A percentile compares a stretch with the other conserved stretches of the same genome.
Evolutionary conservation across 345 rosid species (phyloP).

Genomic region (Ceriops tagal): DNA sequence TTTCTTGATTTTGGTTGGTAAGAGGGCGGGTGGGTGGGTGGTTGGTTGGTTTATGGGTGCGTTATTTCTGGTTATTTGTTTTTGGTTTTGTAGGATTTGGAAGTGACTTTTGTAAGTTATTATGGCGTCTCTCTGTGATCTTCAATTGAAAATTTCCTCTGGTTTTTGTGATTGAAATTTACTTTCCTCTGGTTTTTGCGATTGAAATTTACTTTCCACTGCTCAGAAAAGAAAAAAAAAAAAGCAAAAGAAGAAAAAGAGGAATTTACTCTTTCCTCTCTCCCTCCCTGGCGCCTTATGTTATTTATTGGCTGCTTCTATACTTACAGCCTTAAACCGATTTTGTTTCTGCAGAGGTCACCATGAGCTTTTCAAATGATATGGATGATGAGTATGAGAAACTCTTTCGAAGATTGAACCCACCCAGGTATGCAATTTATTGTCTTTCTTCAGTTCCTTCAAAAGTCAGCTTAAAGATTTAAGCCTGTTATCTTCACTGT

Average conservation of each 20-base stretch:
- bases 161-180: slow-evolving; percentile 19
- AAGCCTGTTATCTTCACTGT: neutral
- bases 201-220: slow-evolving; percentile 7
- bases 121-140: slow-evolving; percentile 3
- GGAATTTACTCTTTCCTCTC: neutral
- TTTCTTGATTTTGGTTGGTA: neutral
- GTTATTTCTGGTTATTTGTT: neutral
- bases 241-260: too few species aligned
- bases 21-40: neutral
- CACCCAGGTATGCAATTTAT: slow-evolving; percentile 56
- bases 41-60: neutral
- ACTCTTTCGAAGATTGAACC: slow-evolving; percentile 85
- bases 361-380: slow-evolving; percentile 63
- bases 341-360: slow-evolving; percentile 43
- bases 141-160: slow-evolving; percentile 11
- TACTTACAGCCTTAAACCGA: neutral
- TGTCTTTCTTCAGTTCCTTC: slow-evolving; percentile 10
- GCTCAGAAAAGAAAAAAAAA: neutral
- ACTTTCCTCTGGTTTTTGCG: slow-evolving; percentile 14
- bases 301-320: slow-evolving; percentile 15
- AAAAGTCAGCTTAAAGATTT: slow-evolving; percentile 1
- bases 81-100: slow-evolving; percentile 1
- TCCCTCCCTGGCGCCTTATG: slow-evolving; percentile 1
- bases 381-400: slow-evolving; percentile 88
- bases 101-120: slow-evolving; percentile 13